phyloP scores from a whole-genome alignment of 495 filamentous ascomycete species.

The Neurospora intermedia region DNA sequence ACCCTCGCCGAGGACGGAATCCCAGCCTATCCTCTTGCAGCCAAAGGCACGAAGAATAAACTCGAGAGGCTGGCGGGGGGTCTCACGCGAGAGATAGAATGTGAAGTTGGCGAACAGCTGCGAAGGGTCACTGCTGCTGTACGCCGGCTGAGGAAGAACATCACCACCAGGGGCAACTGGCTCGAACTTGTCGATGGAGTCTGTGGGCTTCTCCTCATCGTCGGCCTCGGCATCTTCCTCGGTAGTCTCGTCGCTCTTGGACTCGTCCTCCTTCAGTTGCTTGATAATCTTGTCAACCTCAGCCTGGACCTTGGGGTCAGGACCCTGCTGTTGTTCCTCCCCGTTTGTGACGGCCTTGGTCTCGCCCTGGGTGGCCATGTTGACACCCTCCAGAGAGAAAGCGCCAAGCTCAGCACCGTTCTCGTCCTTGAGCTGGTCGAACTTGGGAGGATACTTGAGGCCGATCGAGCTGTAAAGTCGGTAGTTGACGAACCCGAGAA shows the following conservation, averaged over 20 bases:
- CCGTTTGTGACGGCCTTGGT: conserved; percentile 44
- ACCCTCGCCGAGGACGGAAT: conserved; percentile 76
- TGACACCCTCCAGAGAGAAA: conserved; percentile 69
- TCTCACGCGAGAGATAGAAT: conserved; percentile 89
- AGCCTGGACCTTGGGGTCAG: conserved; percentile 43
- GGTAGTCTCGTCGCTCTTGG: conserved; percentile 31
- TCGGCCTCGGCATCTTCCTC: conserved; percentile 35
- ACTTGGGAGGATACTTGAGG: conserved; percentile 88
- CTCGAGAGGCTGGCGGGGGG: conserved; percentile 80
- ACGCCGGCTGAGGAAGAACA: conserved; percentile 69
- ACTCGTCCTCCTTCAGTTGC: conserved; percentile 36
- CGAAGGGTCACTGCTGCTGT: conserved; percentile 43
- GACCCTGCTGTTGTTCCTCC: conserved; percentile 28
- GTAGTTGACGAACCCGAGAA: conserved; percentile 93
- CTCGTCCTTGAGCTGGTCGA: conserved; percentile 77
- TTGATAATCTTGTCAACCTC: conserved; percentile 44
- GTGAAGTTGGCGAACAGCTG: conserved; percentile 77
- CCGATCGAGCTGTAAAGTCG: conserved; percentile 83
- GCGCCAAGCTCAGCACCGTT: conserved; percentile 84
- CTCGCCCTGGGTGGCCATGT: conserved; percentile 38
- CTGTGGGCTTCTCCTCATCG: conserved; percentile 40
- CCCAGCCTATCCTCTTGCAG: conserved; percentile 94
- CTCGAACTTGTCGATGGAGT: conserved; percentile 82
- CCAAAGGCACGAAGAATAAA: conserved; percentile 92
- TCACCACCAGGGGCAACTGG: conserved; percentile 71